phyloP scores from a whole-genome alignment of 345 rosid species.

The Dimocarpus longan region DNA sequence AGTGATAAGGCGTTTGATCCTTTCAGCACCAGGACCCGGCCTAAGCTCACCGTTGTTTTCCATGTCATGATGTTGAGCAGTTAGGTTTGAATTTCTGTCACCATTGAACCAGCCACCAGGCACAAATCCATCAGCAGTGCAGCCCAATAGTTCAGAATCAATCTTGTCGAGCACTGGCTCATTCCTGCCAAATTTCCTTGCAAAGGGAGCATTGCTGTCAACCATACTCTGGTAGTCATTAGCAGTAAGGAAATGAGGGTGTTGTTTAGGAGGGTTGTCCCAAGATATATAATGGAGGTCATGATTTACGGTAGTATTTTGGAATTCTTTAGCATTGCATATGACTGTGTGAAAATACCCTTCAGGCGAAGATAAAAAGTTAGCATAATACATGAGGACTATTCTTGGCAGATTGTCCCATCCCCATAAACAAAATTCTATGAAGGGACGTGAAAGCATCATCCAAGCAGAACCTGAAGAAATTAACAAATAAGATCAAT shows the following conservation, averaged over 20 bases:
- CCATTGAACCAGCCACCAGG: slow-evolving; percentile 67
- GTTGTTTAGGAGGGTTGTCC: slow-evolving; percentile 95
- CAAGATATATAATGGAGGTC: slow-evolving; percentile 95
- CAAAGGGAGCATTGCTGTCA: slow-evolving; percentile 80
- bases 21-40: slow-evolving; percentile 76
- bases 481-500: slow-evolving; percentile 10
- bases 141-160: slow-evolving; percentile 73
- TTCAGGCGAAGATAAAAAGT: slow-evolving; percentile 91
- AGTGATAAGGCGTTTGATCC: slow-evolving; percentile 55
- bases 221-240: slow-evolving; percentile 70
- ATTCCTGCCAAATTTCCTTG: slow-evolving; percentile 71
- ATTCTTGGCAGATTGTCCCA: slow-evolving; percentile 93
- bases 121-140: slow-evolving; percentile 53
- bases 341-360: slow-evolving; percentile 91
- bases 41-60: slow-evolving; percentile 46
- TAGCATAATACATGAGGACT: slow-evolving; percentile 83
- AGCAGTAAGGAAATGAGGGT: slow-evolving; percentile 74
- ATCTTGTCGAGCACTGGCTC: slow-evolving; percentile 73
- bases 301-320: slow-evolving; percentile 73
- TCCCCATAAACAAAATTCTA: slow-evolving; percentile 80
- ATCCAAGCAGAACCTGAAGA: slow-evolving; percentile 92
- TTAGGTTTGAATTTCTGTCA: slow-evolving; percentile 30
- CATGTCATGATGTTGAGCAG: slow-evolving; percentile 14
- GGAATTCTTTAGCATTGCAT: slow-evolving; percentile 77
- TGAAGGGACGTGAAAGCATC: slow-evolving; percentile 80